Evolutionary conservation across 495 filamentous ascomycete species (phyloP), one percentile per base, ranked within the genome.

Genomic region (Aspergillus coremiiformis): DNA sequence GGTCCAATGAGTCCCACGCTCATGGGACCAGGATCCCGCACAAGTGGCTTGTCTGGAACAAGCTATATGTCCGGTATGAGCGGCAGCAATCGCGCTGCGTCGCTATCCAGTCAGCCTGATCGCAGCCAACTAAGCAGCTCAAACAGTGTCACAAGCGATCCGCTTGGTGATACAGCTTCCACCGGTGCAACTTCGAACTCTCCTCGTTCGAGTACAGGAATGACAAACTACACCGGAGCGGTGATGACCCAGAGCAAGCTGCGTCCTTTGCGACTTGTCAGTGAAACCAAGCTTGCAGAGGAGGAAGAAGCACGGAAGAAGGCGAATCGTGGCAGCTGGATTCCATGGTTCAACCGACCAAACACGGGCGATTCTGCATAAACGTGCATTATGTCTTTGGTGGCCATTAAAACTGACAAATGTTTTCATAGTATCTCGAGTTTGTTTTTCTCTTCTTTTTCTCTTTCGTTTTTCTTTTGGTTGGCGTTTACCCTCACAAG

Each of bases 221-320:
- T 72, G 66, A 77, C 71, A 51, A 78, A 77, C 49, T 76, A 78
- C 27, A 78, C 73, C 47, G 64, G 79, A 17, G 77, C 77, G 6
- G 77, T 83, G 17, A 83, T 85, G 69, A 80, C 83, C 33, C 83
- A 87, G 66, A 90, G 83, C 56, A 89, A 89, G 60, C 78, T 94
- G 44, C 78, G 93, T 26, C 93, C 93, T 1, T 70, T 98, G 61
- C 76, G 92, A 35, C 76, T 98, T 10, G 93, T 98, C 26, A 72
- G 71, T 47, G 78, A 77, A 52, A 66, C 75, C 33, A 67, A 63
- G 46, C 52, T 64, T 22, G 65, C 70, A 21, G 68, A 74, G 41
- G 75, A 78, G 39, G 73, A 78, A 32, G 72, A 76, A 46, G 71
- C 74, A 23, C 71, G 76, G 48, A 81, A 79, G 67, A 80, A 76